phyloP scores from a whole-genome alignment of 495 filamentous ascomycete species.

The Neurospora sp. region DNA sequence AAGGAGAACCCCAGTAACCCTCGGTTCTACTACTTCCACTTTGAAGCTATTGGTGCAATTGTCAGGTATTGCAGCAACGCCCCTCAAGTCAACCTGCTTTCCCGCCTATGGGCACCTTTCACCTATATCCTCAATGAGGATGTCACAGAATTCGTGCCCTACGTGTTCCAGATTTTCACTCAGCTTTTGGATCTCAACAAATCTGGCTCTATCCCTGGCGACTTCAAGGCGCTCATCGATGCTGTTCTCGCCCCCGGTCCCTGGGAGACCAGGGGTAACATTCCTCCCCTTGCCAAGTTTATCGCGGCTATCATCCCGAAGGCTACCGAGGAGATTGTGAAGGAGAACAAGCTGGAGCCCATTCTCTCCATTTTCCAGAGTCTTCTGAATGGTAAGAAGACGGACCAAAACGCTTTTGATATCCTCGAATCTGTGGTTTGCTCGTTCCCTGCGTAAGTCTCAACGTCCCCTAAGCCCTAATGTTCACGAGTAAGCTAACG shows the following conservation, averaged over 20 bases:
- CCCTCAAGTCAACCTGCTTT: slow-evolving; percentile 64
- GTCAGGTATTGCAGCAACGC: slow-evolving; percentile 63
- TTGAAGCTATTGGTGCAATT: slow-evolving; percentile 91
- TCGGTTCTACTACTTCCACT: slow-evolving; percentile 96
- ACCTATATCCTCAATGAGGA: slow-evolving; percentile 64
- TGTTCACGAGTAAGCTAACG: slow-evolving; percentile 13
- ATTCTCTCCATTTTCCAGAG: slow-evolving; percentile 90
- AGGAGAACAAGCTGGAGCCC: slow-evolving; percentile 60
- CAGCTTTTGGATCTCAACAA: slow-evolving; percentile 78
- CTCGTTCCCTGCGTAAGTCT: slow-evolving; percentile 56
- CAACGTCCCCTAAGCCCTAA: not conserved
- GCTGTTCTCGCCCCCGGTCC: slow-evolving; percentile 63
- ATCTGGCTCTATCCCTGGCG: slow-evolving; percentile 57
- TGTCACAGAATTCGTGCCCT: slow-evolving; percentile 87
- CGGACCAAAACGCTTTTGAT: slow-evolving; percentile 78
- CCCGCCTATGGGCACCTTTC: slow-evolving; percentile 67
- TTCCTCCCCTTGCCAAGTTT: slow-evolving; percentile 78
- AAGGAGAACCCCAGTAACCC: slow-evolving; percentile 93
- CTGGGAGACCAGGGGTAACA: slow-evolving; percentile 88
- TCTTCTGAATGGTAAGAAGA: slow-evolving; percentile 59
- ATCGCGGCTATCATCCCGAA: slow-evolving; percentile 76
- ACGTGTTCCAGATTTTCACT: slow-evolving; percentile 91
- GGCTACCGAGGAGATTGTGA: slow-evolving; percentile 56
- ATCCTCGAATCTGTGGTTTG: slow-evolving; percentile 70
- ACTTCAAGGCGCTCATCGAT: slow-evolving; percentile 64